A percentile compares a stretch with the other conserved stretches of the same genome.
phyloP scores from a whole-genome alignment of 1,139 yeast genomes.

The Suhomyces bokatorum region DNA sequence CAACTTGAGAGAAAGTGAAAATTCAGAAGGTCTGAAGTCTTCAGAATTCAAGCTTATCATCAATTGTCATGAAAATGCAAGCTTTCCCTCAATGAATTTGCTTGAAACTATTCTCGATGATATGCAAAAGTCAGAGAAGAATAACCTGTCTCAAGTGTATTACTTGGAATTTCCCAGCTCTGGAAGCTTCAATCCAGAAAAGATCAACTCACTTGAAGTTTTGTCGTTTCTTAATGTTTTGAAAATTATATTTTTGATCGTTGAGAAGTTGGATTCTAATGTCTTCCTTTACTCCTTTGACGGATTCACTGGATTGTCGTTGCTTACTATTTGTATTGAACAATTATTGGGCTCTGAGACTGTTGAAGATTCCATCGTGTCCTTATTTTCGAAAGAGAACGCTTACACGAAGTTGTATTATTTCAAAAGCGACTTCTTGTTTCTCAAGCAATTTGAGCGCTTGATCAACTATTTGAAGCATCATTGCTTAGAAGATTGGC shows the following conservation, averaged over 20 bases:
- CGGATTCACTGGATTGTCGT: slow-evolving; percentile 43
- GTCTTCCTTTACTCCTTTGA: slow-evolving; percentile 40
- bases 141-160: slow-evolving; percentile 15
- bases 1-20: slow-evolving; percentile 15
- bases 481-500: slow-evolving; percentile 9
- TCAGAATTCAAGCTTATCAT: slow-evolving; percentile 30
- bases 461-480: slow-evolving; percentile 26
- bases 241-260: slow-evolving; percentile 29
- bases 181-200: slow-evolving; percentile 27
- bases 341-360: slow-evolving; percentile 16
- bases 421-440: slow-evolving; percentile 34
- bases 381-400: slow-evolving; percentile 13
- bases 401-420: slow-evolving; percentile 30
- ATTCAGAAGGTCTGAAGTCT: slow-evolving; percentile 9
- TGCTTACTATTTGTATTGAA: slow-evolving; percentile 26
- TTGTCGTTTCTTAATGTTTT: slow-evolving; percentile 35
- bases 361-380: slow-evolving; percentile 23
- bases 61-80: slow-evolving; percentile 38
- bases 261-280: slow-evolving; percentile 21
- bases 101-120: slow-evolving; percentile 19
- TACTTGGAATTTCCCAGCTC: slow-evolving; percentile 39
- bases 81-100: slow-evolving; percentile 27
- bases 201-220: slow-evolving; percentile 28
- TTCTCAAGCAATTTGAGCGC: slow-evolving; percentile 35
- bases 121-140: slow-evolving; percentile 8